Evolutionary conservation across 345 rosid genomes (phyloP).

Genomic region (Pugionium cornutum): DNA sequence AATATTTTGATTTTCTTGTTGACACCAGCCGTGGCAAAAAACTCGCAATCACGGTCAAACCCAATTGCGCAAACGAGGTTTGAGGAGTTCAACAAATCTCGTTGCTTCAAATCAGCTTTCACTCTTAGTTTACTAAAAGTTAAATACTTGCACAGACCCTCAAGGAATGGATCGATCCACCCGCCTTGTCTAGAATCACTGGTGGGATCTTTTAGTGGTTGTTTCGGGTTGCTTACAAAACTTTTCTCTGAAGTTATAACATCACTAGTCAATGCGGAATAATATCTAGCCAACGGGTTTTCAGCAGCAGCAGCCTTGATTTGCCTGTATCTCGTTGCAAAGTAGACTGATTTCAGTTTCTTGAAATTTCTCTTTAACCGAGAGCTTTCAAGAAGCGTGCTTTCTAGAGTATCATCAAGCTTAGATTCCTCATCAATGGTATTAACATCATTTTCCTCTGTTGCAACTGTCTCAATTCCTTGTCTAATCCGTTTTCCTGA

Average conservation of each 20-base stretch:
- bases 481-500: constrained; percentile 72
- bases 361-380: constrained; percentile 84
- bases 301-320: constrained; percentile 48
- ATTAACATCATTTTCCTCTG: constrained; percentile 38
- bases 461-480: constrained; percentile 37
- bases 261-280: constrained; percentile 39
- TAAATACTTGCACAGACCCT: constrained; percentile 88
- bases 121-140: constrained; percentile 80
- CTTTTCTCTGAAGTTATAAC: constrained; percentile 59
- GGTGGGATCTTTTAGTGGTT: constrained; percentile 41
- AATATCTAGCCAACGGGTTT: constrained; percentile 49
- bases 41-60: constrained; percentile 91
- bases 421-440: neutral
- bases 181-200: constrained; percentile 53
- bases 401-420: constrained; percentile 50
- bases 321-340: constrained; percentile 69
- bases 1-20: constrained; percentile 94
- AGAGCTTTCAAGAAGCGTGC: constrained; percentile 59
- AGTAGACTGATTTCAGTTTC: constrained; percentile 87
- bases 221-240: constrained; percentile 54
- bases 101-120: constrained; percentile 89
- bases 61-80: constrained; percentile 85
- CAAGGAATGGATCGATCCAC: constrained; percentile 96
- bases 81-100: constrained; percentile 82
- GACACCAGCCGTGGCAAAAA: constrained; percentile 91